Conservation (phyloP, 148 eudicot genomes). For the Rhododendron henanense region DNA sequence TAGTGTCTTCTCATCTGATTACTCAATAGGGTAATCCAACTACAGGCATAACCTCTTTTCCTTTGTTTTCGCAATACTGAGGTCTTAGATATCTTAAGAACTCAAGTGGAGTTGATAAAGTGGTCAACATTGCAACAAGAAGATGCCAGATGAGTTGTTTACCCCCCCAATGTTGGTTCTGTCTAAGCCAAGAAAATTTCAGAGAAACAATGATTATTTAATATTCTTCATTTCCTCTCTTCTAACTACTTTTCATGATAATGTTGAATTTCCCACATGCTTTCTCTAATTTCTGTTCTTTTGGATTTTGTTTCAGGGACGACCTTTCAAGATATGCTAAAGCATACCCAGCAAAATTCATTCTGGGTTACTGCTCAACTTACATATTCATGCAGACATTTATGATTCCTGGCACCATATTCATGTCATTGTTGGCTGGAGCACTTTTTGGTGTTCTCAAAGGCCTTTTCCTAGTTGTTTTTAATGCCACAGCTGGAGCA, state of each 20-base stretch:
- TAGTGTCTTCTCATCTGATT: not conserved
- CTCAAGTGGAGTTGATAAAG: not conserved
- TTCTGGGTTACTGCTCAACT: constrained; percentile 87
- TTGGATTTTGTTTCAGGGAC: constrained; percentile 54
- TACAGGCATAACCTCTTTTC: not conserved
- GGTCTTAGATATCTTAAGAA: not conserved
- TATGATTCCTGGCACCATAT: constrained; percentile 98
- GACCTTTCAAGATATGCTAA: constrained; percentile 72
- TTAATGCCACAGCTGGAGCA: constrained; percentile 86
- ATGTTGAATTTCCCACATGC: not conserved
- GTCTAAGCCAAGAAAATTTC: not conserved
- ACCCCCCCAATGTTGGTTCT: not conserved
- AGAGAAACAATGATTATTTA: not conserved
- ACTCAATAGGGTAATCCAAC: not conserved
- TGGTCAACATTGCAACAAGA: not conserved
- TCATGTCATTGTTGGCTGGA: constrained; percentile 97
- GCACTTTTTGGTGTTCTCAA: constrained; percentile 88
- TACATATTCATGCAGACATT: constrained; percentile 99
- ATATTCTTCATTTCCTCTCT: not conserved
- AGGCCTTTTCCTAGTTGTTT: constrained; percentile 86
- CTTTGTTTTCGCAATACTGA: not conserved
- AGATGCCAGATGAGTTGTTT: not conserved
- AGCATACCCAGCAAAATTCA: constrained; percentile 80
- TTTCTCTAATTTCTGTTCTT: constrained; percentile 15
- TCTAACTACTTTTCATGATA: not conserved